Evolutionary conservation across 2,329 filamentous ascomycete genomes (phyloP), one percentile per base, ranked within the genome.

Genomic region (Fusarium phyllophilum): DNA sequence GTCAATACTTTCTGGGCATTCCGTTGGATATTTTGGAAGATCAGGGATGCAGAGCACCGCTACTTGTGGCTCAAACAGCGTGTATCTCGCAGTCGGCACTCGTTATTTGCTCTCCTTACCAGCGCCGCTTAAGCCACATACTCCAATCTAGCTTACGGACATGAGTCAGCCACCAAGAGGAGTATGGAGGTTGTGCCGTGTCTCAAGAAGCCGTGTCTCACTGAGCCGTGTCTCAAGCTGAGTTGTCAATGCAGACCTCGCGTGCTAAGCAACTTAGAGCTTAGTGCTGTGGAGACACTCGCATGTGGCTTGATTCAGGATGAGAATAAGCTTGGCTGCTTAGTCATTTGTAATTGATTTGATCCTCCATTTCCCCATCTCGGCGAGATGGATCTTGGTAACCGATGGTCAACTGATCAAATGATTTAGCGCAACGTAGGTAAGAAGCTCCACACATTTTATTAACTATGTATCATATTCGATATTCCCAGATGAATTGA

Each of bases 1-100:
- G 60, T 34, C 41, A 58, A 58, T 62, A 45, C 26, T 12, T 22
- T 46, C 26, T 22, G 17, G 10, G 17, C 26, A 62, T 62, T 57
- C 39, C 60, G 12, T 10, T 7, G 8, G 8, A 15, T 18, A 45
- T 24, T 26, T 26, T 8, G 4, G 12, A 44, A 6, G 13, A 57
- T 26, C 15, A 44, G 42, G 42, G 24, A 26, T 20, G 0, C 1
- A 26, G 10, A 18, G 42, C 24, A 44, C 0, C 2, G 4, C 4
- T 45, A 11, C 24, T 8, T 26, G 42, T 26, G 34, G 36, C 52
- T 41, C 26, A 55, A 41, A 41, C 36, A 41, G 4, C 26, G 5
- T 10, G 15, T 41, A 31, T 41, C 7, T 18, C 8, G 3, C 20
- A 31, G 14, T 52, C 22, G 17, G 33, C n/a, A n/a, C 6, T 9